Conservation (phyloP, 106 monocot genomes). For the Alisma plantagoaquatica region DNA sequence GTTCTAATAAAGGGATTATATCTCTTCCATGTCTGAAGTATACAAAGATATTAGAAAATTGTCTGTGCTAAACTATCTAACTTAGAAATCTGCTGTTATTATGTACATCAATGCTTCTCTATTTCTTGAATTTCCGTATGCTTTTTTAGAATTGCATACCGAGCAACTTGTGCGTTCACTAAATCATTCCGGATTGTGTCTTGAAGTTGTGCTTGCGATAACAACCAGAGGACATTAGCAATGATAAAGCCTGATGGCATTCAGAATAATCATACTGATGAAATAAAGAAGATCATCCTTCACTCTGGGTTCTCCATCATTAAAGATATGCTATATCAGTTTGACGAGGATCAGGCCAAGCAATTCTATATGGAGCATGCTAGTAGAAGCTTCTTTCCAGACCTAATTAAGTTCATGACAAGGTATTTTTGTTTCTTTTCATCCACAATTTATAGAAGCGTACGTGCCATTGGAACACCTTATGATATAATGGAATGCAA, state of each 20-base stretch:
- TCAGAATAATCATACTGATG: conserved; percentile 30
- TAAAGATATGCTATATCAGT: conserved; percentile 26
- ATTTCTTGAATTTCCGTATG: no score
- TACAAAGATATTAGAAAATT: no score
- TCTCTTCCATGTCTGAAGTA: no score
- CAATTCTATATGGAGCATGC: conserved; percentile 68
- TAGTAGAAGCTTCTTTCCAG: conserved; percentile 46
- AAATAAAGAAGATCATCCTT: conserved; percentile 35
- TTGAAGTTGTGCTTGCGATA: conserved; percentile 12
- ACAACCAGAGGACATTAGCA: conserved; percentile 50
- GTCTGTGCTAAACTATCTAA: no score
- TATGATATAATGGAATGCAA: no score
- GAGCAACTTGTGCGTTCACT: neutral
- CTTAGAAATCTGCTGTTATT: no score
- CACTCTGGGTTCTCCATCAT: conserved; percentile 48
- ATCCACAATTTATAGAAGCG: no score
- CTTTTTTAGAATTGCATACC: neutral
- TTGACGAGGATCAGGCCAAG: conserved; percentile 29
- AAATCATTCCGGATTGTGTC: no score
- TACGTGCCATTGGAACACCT: no score
- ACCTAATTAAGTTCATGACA: conserved; percentile 50
- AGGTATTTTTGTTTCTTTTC: conserved; percentile 30
- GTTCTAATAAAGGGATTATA: no score
- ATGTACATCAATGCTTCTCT: no score
- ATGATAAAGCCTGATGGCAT: conserved; percentile 67